These are phyloP conservation scores for Penicillium diatomitis DNA, from an alignment of 495 filamentous ascomycete species.

Conservation along the genomic window DNA sequence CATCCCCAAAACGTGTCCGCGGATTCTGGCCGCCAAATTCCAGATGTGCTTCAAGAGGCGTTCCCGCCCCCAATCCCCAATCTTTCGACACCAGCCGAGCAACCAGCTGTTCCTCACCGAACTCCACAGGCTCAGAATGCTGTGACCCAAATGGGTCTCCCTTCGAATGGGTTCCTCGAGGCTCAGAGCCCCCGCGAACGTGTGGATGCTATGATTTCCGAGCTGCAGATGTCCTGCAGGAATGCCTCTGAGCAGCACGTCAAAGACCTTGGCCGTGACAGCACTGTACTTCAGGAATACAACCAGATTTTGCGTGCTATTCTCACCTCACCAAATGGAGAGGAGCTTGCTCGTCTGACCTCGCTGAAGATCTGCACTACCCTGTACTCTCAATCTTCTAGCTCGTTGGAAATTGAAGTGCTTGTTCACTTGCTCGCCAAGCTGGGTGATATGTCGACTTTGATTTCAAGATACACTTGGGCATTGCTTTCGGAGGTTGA, in stretches of 20 bases:
- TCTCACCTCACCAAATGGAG: conserved; percentile 44
- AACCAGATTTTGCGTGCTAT: conserved; percentile 45
- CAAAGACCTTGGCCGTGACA: conserved; percentile 55
- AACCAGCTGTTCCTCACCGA: conserved; percentile 64
- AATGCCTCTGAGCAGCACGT: conserved; percentile 62
- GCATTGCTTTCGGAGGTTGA: conserved; percentile 52
- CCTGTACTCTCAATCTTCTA: conserved; percentile 52
- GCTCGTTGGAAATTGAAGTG: conserved; percentile 66
- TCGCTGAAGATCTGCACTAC: conserved; percentile 62
- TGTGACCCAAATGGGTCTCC: conserved; percentile 31
- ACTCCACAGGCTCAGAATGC: conserved; percentile 54
- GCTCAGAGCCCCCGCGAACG: conserved; percentile 51
- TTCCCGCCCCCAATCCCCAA: conserved; percentile 62
- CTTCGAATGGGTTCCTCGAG: conserved; percentile 58
- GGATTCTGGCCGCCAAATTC: conserved; percentile 51
- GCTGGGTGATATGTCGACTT: conserved; percentile 66
- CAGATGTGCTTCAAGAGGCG: conserved; percentile 76
- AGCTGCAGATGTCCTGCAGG: conserved; percentile 56
- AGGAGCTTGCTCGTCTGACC: conserved; percentile 57
- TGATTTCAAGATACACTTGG: conserved; percentile 66
- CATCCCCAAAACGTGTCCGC: conserved; percentile 49
- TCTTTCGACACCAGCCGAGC: conserved; percentile 72
- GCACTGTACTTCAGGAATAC: conserved; percentile 55
- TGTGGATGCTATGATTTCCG: conserved; percentile 58
- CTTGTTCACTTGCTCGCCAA: conserved; percentile 73